These are phyloP conservation scores for Pythium sukuiense DNA, from an alignment of 352 stramenopile species.

Conservation along the genomic window DNA sequence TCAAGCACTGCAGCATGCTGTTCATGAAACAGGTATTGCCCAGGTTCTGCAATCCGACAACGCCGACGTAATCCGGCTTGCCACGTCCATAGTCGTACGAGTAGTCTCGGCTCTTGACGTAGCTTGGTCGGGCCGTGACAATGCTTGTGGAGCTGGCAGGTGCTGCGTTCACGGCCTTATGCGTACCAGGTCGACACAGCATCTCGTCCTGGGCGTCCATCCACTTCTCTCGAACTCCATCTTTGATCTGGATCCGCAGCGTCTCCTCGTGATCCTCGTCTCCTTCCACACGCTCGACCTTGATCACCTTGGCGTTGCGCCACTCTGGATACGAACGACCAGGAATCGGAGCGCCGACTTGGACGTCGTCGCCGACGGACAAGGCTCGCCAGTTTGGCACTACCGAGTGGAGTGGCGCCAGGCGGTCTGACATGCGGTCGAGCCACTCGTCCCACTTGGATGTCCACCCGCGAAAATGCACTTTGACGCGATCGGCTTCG, in stretches of 20 bases:
- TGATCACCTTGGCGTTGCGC: conserved; percentile 46
- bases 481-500: conserved; percentile 46
- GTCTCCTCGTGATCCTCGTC: conserved; percentile 17
- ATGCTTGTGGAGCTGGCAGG: conserved; percentile 6
- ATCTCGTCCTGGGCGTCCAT: conserved; percentile 66
- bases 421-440: conserved; percentile 74
- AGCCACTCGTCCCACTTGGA: conserved; percentile 97
- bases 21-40: conserved; percentile 89
- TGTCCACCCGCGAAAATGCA: conserved; percentile 98
- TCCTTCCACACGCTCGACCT: conserved; percentile 26
- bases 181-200: conserved; percentile 54
- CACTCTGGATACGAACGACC: conserved; percentile 59
- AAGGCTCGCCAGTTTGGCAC: conserved; percentile 77
- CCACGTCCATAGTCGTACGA: conserved; percentile 47
- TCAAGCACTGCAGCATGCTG: conserved; percentile 85
- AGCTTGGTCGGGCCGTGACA: conserved; percentile 24
- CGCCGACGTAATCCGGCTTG: conserved; percentile 53
- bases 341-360: conserved; percentile 42
- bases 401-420: conserved; percentile 90
- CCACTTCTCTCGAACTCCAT: conserved; percentile 48
- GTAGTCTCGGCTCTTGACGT: conserved; percentile 36
- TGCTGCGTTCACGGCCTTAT: conserved; percentile 51
- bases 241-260: conserved; percentile 46
- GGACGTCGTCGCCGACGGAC: conserved; percentile 45
- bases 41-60: conserved; percentile 77